Conservation (phyloP, 208 protist species). For the Trypanosoma caninum region DNA sequence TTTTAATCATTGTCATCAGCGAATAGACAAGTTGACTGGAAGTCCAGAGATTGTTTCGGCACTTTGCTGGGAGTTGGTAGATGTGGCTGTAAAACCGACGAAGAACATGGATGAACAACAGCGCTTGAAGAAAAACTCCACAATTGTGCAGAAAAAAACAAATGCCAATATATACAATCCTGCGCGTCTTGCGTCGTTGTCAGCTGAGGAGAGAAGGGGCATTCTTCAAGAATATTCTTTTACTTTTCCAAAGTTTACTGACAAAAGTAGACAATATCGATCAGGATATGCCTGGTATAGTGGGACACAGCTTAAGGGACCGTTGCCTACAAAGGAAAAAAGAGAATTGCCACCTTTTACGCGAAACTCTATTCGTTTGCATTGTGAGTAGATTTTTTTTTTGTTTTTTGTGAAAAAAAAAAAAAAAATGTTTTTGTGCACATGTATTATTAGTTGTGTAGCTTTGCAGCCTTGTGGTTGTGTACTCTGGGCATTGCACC, state of each 20-base stretch:
- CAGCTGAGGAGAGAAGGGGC: conserved; percentile 32
- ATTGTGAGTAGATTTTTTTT: conserved; percentile 7
- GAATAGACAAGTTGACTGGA: conserved; percentile 55
- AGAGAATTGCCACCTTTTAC: conserved; percentile 3
- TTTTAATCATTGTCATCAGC: conserved; percentile 30
- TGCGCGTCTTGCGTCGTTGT: conserved; percentile 23
- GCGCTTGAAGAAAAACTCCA: too few species aligned
- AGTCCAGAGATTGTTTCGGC: conserved; percentile 61
- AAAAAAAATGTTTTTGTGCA: too few species aligned
- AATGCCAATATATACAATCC: not conserved
- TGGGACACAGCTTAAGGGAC: conserved; percentile 51
- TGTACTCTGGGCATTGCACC: too few species aligned
- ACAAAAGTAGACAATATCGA: conserved; percentile 23
- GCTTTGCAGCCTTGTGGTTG: too few species aligned
- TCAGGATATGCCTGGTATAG: conserved; percentile 39
- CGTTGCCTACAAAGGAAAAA: not conserved
- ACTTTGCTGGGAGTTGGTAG: conserved; percentile 61
- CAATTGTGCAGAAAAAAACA: not conserved
- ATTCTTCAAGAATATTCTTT: conserved; percentile 42
- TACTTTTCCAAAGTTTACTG: conserved; percentile 54
- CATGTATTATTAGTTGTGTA: too few species aligned
- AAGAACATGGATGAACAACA: too few species aligned
- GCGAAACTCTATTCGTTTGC: conserved; percentile 28
- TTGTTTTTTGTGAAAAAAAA: not conserved
- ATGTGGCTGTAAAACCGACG: not conserved